Evolutionary conservation across 2,329 filamentous ascomycete species (phyloP), one percentile per base, ranked within the genome.

Genomic region (Pezicula carpinea): DNA sequence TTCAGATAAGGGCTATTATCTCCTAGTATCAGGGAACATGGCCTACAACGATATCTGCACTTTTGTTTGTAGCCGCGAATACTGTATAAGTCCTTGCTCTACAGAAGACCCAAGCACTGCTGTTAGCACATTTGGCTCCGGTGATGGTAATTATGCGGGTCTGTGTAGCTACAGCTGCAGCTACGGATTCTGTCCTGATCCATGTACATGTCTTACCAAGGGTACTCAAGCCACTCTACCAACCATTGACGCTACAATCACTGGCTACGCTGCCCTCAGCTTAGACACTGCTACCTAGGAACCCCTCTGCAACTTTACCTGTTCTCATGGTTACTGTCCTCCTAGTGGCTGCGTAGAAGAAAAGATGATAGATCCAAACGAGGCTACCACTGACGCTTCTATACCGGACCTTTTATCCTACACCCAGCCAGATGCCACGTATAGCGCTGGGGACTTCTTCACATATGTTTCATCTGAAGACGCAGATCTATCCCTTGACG

Each of bases 161-260:
- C 44, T 55, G 6, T 55, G 52, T 34, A 31, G 17, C n/a, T 55
- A 32, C 22, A 26, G 21, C 13, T 55, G 53, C 35, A 15, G 41
- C 15, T 46, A 21, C 31, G 48, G 48, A 26, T 49, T 39, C 32
- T 53, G 51, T 35, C 51, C 52, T 5, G 14, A 39, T 26, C 5
- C 21, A 18, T 48, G 46, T 44, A 35, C 18, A n/a, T 48, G 46
- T 22, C 44, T 31, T 29, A 18, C 5, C 6, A 35, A 17, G 7
- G 46, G 46, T 10, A 31, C 32, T 13, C 32, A 21, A 11, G 11
- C 29, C 2, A 19, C 21, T 18, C 15, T 18, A 6, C 38, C 39
- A 29, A 19, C 22, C 13, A 18, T 29, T 8, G 17, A 14, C 4
- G 23, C 7, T 7, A n/a, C n/a, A 6, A 31, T 18, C 15, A 44